A percentile compares a stretch with the other conserved stretches of the same genome.
These are phyloP conservation scores for Vanilla planifolia DNA, from an alignment of 106 monocot genomes.

Conservation along the genomic window DNA sequence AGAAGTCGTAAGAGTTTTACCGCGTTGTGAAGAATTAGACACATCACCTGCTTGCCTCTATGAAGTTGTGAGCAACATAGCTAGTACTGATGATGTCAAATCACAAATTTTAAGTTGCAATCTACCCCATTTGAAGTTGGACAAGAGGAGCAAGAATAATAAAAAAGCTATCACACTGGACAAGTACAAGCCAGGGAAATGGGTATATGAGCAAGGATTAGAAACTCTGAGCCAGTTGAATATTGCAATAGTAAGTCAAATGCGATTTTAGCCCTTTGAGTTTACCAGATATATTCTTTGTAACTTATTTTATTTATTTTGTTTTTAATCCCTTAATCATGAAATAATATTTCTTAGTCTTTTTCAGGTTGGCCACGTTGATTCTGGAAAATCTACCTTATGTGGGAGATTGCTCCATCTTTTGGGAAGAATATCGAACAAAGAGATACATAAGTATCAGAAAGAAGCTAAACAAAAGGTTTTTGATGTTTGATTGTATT, in stretches of 20 bases:
- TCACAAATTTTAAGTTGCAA: constrained; percentile 19
- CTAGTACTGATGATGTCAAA: constrained; percentile 6
- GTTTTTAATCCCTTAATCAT: neutral
- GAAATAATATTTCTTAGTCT: neutral
- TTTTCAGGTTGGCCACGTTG: constrained; percentile 88
- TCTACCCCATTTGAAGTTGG: constrained; percentile 42
- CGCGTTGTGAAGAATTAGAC: constrained; percentile 7
- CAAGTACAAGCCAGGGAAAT: constrained; percentile 75
- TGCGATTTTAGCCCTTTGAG: neutral
- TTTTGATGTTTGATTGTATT: neutral
- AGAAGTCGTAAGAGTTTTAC: constrained; percentile 10
- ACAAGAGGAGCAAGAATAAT: constrained; percentile 17
- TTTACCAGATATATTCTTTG: neutral
- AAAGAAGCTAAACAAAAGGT: constrained; percentile 96
- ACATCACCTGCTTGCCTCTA: constrained; percentile 6
- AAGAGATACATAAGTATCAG: constrained; percentile 84
- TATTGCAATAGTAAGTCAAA: constrained; percentile 73
- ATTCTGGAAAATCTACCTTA: constrained; percentile 95
- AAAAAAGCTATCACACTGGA: constrained; percentile 19
- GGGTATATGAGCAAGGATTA: constrained; percentile 57
- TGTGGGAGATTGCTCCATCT: constrained; percentile 89
- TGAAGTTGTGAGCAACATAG: constrained; percentile 14
- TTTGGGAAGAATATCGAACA: constrained; percentile 72
- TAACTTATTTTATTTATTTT: neutral
- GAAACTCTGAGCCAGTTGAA: constrained; percentile 50